phyloP scores from a whole-genome alignment of 805 yeast species.

The Wickerhamiella alocasiicola region DNA sequence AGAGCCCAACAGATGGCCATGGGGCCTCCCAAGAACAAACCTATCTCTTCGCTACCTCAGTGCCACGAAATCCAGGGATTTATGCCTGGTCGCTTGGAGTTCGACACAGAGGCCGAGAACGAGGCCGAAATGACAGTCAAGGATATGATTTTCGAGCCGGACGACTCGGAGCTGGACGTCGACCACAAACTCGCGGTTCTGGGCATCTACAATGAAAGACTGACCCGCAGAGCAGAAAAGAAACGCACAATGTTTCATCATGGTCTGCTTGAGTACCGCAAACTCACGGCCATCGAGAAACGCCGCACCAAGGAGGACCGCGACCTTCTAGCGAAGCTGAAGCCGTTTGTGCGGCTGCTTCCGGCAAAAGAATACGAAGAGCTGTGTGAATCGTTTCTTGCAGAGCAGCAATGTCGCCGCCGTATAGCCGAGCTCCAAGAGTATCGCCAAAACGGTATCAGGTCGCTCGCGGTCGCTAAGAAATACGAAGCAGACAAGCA shows the following conservation, averaged over 20 bases:
- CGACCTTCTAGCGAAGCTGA: conserved; percentile 60
- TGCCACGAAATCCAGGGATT: conserved; percentile 96
- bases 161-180: conserved; percentile 77
- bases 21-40: conserved; percentile 75
- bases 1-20: conserved; percentile 54
- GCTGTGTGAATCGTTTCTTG: conserved; percentile 59
- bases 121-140: conserved; percentile 92
- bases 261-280: conserved; percentile 70
- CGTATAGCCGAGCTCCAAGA: conserved; percentile 84
- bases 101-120: conserved; percentile 91
- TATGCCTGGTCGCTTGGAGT: conserved; percentile 97
- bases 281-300: conserved; percentile 70
- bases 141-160: conserved; percentile 92
- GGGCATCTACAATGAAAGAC: conserved; percentile 78
- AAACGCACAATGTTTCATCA: conserved; percentile 72
- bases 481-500: conserved; percentile 83
- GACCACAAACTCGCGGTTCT: conserved; percentile 78
- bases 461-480: conserved; percentile 66
- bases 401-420: conserved; percentile 65
- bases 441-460: conserved; percentile 85
- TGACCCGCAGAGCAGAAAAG: conserved; percentile 86
- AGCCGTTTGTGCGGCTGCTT: conserved; percentile 72
- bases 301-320: conserved; percentile 80
- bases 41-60: conserved; percentile 84
- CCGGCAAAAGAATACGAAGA: conserved; percentile 67